A percentile compares a stretch with the other conserved stretches of the same genome.
phyloP scores from a whole-genome alignment of 768 basidiomycete species.

The Mrakia blollopis region DNA sequence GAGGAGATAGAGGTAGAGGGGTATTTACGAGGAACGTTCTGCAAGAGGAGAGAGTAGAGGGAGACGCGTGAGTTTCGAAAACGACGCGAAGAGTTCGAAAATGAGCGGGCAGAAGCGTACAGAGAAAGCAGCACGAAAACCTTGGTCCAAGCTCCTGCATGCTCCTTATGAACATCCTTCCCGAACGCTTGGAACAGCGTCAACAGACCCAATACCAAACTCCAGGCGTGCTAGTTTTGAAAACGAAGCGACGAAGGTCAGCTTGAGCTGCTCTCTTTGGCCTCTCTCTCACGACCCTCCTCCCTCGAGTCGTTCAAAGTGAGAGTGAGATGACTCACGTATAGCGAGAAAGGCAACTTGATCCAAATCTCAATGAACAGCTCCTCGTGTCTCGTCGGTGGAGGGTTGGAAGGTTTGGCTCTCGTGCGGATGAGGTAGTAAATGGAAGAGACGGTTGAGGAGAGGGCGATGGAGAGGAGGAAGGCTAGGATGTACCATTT shows the following conservation, averaged over 20 bases:
- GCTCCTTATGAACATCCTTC: slow-evolving; percentile 59
- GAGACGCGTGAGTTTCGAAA: slow-evolving; percentile 1
- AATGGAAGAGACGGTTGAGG: slow-evolving; percentile 25
- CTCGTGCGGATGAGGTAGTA: slow-evolving; percentile 28
- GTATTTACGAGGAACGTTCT: slow-evolving; percentile 12
- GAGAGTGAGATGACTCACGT: slow-evolving; percentile 38
- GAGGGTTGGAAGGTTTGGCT: slow-evolving; percentile 4
- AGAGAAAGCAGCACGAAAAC: slow-evolving; percentile 84
- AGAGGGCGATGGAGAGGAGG: slow-evolving; percentile 25
- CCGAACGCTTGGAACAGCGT: slow-evolving; percentile 52
- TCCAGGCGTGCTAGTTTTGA: slow-evolving; percentile 39
- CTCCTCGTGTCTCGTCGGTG: slow-evolving; percentile 10
- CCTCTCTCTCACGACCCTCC: neutral
- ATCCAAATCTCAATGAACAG: slow-evolving; percentile 23
- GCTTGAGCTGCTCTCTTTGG: neutral
- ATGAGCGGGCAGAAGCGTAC: neutral
- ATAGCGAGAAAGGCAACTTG: slow-evolving; percentile 83
- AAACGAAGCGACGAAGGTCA: neutral
- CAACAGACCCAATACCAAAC: slow-evolving; percentile 45
- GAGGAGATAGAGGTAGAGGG: slow-evolving; percentile 10
- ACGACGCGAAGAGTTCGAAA: neutral
- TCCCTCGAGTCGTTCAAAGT: neutral
- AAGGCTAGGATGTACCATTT: slow-evolving; percentile 32
- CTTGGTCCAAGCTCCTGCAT: slow-evolving; percentile 83
- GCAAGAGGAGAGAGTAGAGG: slow-evolving; percentile 8